Conservation (phyloP, 2,329 filamentous ascomycete genomes). For the Sclerotinia nivalis region DNA sequence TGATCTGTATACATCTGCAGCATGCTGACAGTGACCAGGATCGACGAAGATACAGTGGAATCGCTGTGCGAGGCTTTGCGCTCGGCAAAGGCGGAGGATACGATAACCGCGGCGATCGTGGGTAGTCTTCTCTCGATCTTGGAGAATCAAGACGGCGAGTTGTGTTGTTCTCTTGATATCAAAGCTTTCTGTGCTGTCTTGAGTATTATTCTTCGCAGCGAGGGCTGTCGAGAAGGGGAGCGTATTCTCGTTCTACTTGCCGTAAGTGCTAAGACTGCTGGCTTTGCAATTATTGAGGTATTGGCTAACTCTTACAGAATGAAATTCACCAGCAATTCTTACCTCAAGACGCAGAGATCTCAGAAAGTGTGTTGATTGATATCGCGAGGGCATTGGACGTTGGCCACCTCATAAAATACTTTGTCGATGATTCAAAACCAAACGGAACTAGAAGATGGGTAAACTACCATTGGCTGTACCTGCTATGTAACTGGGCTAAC, state of each 20-base stretch:
- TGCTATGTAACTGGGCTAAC: constrained; percentile 12
- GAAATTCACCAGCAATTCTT: constrained; percentile 26
- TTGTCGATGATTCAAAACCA: constrained; percentile 27
- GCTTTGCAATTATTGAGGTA: not conserved
- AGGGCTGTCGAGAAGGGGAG: constrained; percentile 31
- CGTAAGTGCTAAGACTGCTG: constrained; percentile 28
- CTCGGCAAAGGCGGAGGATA: not conserved
- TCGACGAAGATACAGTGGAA: not conserved
- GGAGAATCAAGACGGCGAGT: constrained; percentile 26
- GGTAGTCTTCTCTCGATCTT: constrained; percentile 25
- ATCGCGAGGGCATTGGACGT: constrained; percentile 10
- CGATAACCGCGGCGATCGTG: not conserved
- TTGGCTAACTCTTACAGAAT: constrained; percentile 25
- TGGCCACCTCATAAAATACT: constrained; percentile 27
- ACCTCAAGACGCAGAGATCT: not conserved
- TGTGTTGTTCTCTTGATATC: constrained; percentile 32
- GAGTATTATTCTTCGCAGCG: constrained; percentile 30
- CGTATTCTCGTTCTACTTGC: constrained; percentile 36
- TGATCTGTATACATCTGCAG: not conserved
- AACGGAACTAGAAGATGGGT: constrained; percentile 37
- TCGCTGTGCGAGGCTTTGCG: constrained; percentile 13
- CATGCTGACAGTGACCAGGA: constrained; percentile 7
- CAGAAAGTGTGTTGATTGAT: not conserved
- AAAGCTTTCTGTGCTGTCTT: constrained; percentile 31
- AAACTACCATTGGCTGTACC: constrained; percentile 1